Percentiles rank a stretch among this genome's conserved stretches.
Evolutionary conservation across 2,329 filamentous ascomycete genomes (phyloP).

Genomic region (Nothomitra cinnamomea): DNA sequence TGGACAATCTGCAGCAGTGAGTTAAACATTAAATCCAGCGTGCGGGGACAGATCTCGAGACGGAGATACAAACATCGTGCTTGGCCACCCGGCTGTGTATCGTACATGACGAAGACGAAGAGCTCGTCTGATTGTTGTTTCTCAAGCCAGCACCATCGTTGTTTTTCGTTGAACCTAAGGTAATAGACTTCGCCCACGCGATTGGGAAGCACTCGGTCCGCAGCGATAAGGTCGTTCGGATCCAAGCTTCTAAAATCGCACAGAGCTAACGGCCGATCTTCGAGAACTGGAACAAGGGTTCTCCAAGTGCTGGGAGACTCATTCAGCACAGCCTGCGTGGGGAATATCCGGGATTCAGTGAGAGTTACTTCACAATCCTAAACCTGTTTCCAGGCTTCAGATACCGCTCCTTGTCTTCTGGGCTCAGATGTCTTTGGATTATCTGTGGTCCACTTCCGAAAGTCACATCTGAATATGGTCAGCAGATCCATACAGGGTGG

Average conservation of each 20-base stretch:
- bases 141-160: conserved; percentile 15
- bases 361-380: not conserved
- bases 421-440: not conserved
- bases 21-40: conserved; percentile 17
- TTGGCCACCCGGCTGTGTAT: not conserved
- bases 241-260: conserved; percentile 14
- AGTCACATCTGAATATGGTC: not conserved
- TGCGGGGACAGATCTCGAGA: conserved; percentile 9
- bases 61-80: not conserved
- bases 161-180: conserved; percentile 12
- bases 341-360: conserved; percentile 8
- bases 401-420: not conserved
- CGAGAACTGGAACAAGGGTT: conserved; percentile 1
- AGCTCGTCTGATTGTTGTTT: conserved; percentile 13
- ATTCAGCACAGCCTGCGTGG: not conserved
- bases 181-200: conserved; percentile 15
- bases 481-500: not conserved
- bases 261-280: conserved; percentile 14
- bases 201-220: conserved; percentile 14
- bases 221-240: conserved; percentile 12
- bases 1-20: not conserved
- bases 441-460: not conserved
- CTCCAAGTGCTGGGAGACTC: not conserved
- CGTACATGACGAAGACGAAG: conserved; percentile 10
- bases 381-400: not conserved